Evolutionary conservation across 352 stramenopile species (phyloP).

Genomic region (Elongisporangium anandrum): DNA sequence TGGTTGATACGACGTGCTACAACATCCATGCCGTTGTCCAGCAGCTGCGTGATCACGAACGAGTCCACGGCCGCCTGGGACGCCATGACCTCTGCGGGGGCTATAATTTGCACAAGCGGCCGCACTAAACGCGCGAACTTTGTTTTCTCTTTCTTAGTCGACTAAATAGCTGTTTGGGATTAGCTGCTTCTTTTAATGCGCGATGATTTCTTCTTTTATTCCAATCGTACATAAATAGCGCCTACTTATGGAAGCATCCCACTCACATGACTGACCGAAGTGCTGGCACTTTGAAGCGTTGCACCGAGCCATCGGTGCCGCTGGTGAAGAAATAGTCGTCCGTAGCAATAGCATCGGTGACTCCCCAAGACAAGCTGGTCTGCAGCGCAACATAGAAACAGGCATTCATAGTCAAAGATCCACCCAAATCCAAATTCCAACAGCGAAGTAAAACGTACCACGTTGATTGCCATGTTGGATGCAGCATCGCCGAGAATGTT

Average conservation of each 20-base stretch:
- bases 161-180: not conserved
- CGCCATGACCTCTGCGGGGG: not conserved
- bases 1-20: constrained; percentile 61
- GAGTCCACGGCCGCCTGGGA: constrained; percentile 35
- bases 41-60: constrained; percentile 72
- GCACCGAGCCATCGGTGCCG: constrained; percentile 76
- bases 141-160: not conserved
- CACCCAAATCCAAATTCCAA: not conserved
- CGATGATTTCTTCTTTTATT: not conserved
- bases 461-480: constrained; percentile 84
- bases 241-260: not conserved
- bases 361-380: constrained; percentile 80
- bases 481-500: constrained; percentile 76
- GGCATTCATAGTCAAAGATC: not conserved
- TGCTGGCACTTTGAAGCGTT: constrained; percentile 63
- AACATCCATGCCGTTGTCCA: constrained; percentile 78
- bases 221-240: not conserved
- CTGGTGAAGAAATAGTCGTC: constrained; percentile 83
- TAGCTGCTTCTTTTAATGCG: not conserved
- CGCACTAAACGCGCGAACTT: not conserved
- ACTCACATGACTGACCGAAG: constrained; percentile 10
- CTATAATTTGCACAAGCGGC: too few species aligned
- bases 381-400: constrained; percentile 11
- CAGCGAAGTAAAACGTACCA: constrained; percentile 35
- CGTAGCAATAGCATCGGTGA: constrained; percentile 77